Base-by-base conservation (phyloP, 306 rosid species). In the Ormosia semicastrata region DNA sequence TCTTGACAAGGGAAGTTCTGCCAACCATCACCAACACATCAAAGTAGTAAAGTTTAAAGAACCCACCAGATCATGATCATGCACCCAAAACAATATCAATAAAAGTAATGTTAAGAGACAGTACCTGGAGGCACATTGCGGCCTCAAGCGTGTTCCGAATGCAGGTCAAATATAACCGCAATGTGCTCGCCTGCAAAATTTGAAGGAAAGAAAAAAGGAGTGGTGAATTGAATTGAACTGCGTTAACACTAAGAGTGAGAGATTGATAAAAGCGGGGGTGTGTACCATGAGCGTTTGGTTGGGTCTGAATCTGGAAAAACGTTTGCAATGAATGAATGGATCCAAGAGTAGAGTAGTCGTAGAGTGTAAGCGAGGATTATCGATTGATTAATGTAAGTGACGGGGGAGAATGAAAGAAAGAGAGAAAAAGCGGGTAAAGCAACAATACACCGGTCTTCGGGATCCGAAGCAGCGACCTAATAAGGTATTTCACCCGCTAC, bases 1-100 rank as follows among this genome's bases (percentile, higher is more conserved):
- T 95, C 99, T 89, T 95, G 99, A 69, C 99, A 95, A 66, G 98
- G 99, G 56, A 95, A 95, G 80, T 93, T 95, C 98, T 93, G 93
- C 80, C 82, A 57, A 49, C 32, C 71, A 75, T 7, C 41, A 72
- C 9, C 11, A 44, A 40, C 17, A 47, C 15, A 29, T 36, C 15
- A 56, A 73, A 24, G 24, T 24, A 24, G 24, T 24, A 24, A 24
- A 24, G 1, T 24, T 24, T 24, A 1, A 24, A 24, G 24, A 24
- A 24, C 24, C 24, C 24, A 37, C 8, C 65, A 56, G 8, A 49
- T 49, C 17, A 49, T 3, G 15, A 6, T 49, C 4, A 49, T 49
- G 52, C 6, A 46, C 12, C 6, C 17, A 49, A 49, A 2, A 11
- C 13, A 46, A 46, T 46, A 43, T 43, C 11, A 4, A 10, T 24